Evolutionary conservation across 1,139 yeast species (phyloP).

Genomic region (Taphrina communis): DNA sequence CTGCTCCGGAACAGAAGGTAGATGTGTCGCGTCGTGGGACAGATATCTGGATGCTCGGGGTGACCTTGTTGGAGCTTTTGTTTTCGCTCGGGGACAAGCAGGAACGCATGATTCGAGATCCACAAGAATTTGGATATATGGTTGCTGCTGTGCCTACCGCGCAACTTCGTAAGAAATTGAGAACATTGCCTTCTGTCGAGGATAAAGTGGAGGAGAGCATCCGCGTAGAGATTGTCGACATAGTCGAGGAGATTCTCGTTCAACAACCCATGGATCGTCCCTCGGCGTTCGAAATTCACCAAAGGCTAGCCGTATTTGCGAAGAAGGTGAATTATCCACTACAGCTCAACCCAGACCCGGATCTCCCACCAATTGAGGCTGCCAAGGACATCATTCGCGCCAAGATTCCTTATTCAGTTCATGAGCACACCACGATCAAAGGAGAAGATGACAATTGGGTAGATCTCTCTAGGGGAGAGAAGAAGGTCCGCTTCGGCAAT

Average conservation of each 20-base stretch:
- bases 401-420: conserved; percentile 33
- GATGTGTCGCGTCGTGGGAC: conserved; percentile 41
- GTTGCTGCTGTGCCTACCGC: conserved; percentile 34
- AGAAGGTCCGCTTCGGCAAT: conserved; percentile 38
- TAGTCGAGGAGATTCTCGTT: conserved; percentile 33
- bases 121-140: conserved; percentile 34
- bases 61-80: conserved; percentile 32
- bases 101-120: conserved; percentile 35
- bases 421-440: conserved; percentile 40
- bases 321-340: conserved; percentile 35
- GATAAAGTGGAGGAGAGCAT: conserved; percentile 31
- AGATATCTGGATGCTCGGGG: conserved; percentile 40
- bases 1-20: conserved; percentile 39
- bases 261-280: conserved; percentile 40
- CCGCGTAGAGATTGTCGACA: conserved; percentile 26
- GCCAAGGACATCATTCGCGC: conserved; percentile 40
- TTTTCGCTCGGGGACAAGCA: conserved; percentile 30
- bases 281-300: conserved; percentile 38
- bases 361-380: conserved; percentile 36
- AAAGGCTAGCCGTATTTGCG: conserved; percentile 34
- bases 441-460: conserved; percentile 38
- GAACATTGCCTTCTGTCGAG: conserved; percentile 22
- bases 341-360: conserved; percentile 35
- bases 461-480: conserved; percentile 35
- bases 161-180: conserved; percentile 28